Conservation (phyloP, 257 asterid genomes). For the Solanum pinnatisectum region DNA sequence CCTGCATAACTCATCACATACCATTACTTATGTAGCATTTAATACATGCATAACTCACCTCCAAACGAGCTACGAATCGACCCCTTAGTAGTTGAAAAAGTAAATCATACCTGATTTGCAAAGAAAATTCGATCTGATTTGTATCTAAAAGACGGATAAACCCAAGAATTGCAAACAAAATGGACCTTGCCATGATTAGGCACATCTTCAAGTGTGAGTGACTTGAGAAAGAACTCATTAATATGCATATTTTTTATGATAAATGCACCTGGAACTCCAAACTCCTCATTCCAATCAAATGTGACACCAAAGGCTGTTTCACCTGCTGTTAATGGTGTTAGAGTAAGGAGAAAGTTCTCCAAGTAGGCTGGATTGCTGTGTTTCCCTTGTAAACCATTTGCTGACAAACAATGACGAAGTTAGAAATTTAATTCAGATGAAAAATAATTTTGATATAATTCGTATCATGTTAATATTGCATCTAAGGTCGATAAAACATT, state of each 20-base stretch:
- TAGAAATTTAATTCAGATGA: not conserved
- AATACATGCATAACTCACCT: not conserved
- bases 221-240: slow-evolving; percentile 27
- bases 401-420: not conserved
- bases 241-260: slow-evolving; percentile 11
- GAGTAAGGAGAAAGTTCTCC: slow-evolving; percentile 5
- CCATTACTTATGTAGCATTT: not conserved
- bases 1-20: not conserved
- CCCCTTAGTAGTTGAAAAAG: not conserved
- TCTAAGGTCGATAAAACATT: too few relatives aligned
- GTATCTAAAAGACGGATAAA: slow-evolving; percentile 15
- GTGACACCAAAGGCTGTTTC: slow-evolving; percentile 12
- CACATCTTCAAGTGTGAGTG: slow-evolving; percentile 19
- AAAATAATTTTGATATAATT: too few relatives aligned
- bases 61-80: not conserved
- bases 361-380: slow-evolving; percentile 12
- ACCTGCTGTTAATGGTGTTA: not conserved
- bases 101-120: slow-evolving; percentile 18
- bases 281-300: slow-evolving; percentile 16
- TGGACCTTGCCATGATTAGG: slow-evolving; percentile 10
- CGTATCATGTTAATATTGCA: too few relatives aligned
- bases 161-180: slow-evolving; percentile 32
- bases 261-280: slow-evolving; percentile 32
- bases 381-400: slow-evolving; percentile 11
- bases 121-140: slow-evolving; percentile 21